Evolutionary conservation across 169 alveolate genomes (phyloP).

Genomic region (Plasmodium vinckei): DNA sequence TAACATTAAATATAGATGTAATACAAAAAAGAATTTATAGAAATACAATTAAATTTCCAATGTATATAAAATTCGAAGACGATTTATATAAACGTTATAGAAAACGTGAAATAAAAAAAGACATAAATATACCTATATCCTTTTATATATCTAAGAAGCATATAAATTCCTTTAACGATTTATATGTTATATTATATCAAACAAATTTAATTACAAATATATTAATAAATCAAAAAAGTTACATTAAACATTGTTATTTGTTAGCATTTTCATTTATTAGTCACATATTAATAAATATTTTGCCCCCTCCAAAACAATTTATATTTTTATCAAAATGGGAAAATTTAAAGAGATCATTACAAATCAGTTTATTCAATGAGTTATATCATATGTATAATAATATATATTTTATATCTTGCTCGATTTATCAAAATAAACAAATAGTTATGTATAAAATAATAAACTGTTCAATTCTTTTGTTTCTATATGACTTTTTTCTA

Average conservation of each 20-base stretch:
- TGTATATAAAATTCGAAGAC: slow-evolving; percentile 43
- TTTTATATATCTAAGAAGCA: slow-evolving; percentile 53
- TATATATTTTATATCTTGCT: slow-evolving; percentile 72
- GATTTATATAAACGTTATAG: slow-evolving; percentile 43
- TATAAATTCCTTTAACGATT: slow-evolving; percentile 28
- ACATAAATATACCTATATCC: slow-evolving; percentile 64
- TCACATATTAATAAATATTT: slow-evolving; percentile 46
- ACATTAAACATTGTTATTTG: slow-evolving; percentile 64
- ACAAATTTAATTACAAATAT: slow-evolving; percentile 68
- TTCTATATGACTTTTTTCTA: slow-evolving; percentile 64
- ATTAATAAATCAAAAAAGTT: slow-evolving; percentile 71
- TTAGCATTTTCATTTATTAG: slow-evolving; percentile 60
- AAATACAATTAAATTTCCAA: slow-evolving; percentile 64
- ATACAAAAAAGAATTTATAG: slow-evolving; percentile 27
- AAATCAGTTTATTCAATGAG: slow-evolving; percentile 43
- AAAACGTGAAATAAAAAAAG: slow-evolving; percentile 59
- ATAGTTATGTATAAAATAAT: slow-evolving; percentile 71
- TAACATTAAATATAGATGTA: slow-evolving; percentile 30
- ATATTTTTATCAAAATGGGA: slow-evolving; percentile 34
- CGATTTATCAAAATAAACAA: slow-evolving; percentile 66
- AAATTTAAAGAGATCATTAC: slow-evolving; percentile 38
- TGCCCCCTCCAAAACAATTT: slow-evolving; percentile 64
- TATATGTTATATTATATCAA: slow-evolving; percentile 56
- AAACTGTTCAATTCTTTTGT: slow-evolving; percentile 43
- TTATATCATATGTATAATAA: slow-evolving; percentile 37